phyloP scores from a whole-genome alignment of 805 yeast species.

The Candida montana region DNA sequence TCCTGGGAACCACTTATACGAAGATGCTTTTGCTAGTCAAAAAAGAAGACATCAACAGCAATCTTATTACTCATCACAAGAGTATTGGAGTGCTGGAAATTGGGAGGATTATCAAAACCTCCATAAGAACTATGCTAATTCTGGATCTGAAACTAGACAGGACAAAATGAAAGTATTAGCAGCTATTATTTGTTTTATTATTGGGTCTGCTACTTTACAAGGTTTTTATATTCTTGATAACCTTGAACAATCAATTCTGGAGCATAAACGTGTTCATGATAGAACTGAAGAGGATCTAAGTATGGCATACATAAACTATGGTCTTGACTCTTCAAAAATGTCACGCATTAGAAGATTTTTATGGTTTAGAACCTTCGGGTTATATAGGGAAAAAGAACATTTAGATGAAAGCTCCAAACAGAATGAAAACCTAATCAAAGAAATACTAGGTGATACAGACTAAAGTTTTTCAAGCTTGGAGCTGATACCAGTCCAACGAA shows the following conservation, averaged over 20 bases:
- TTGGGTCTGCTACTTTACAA: slow-evolving; percentile 35
- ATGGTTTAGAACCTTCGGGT: slow-evolving; percentile 43
- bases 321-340: slow-evolving; percentile 43
- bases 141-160: slow-evolving; percentile 26
- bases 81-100: slow-evolving; percentile 56
- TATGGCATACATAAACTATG: slow-evolving; percentile 45
- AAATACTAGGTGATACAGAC: slow-evolving; percentile 54
- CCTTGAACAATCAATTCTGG: slow-evolving; percentile 30
- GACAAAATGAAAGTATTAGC: slow-evolving; percentile 37
- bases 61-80: slow-evolving; percentile 25
- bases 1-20: slow-evolving; percentile 3
- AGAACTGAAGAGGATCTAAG: slow-evolving; percentile 35
- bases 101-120: slow-evolving; percentile 56
- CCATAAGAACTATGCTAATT: slow-evolving; percentile 24
- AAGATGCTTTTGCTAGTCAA: slow-evolving; percentile 9
- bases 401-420: slow-evolving; percentile 40
- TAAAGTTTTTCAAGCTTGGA: neutral
- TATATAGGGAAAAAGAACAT: slow-evolving; percentile 26
- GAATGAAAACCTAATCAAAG: slow-evolving; percentile 76
- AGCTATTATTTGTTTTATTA: slow-evolving; percentile 35
- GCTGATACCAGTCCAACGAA: no score
- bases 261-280: slow-evolving; percentile 33
- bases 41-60: slow-evolving; percentile 1
- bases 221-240: slow-evolving; percentile 35
- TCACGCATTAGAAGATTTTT: slow-evolving; percentile 52